phyloP scores from a whole-genome alignment of 176 grass and related monocot species.

The Neostapfia colusana region DNA sequence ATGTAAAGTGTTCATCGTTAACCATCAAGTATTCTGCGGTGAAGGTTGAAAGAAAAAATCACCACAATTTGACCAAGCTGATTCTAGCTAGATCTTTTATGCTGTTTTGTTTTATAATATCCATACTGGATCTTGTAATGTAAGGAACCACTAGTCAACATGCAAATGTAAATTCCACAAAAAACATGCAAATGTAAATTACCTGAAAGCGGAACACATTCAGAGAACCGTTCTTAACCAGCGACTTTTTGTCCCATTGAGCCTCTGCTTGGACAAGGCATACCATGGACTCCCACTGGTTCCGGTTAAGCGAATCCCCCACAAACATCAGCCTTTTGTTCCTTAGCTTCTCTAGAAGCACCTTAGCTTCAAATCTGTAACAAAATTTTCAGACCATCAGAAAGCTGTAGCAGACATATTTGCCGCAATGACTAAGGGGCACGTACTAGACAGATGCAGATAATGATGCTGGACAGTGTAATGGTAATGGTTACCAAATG shows the following conservation, averaged over 20 bases:
- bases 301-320: conserved; percentile 72
- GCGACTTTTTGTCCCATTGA: conserved; percentile 55
- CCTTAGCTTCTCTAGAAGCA: conserved; percentile 59
- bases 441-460: neutral
- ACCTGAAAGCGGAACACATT: conserved; percentile 68
- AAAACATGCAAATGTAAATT: neutral
- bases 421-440: neutral
- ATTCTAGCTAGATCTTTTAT: neutral
- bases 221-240: conserved; percentile 66
- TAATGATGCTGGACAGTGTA: neutral
- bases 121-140: too few relatives aligned
- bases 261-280: conserved; percentile 65
- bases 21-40: conserved; percentile 7
- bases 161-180: too few relatives aligned
- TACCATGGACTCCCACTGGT: conserved; percentile 87
- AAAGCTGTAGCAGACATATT: neutral
- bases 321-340: conserved; percentile 80
- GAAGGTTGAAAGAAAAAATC: neutral
- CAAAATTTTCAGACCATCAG: conserved; percentile 3
- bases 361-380: conserved; percentile 57
- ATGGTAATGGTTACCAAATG: neutral
- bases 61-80: neutral
- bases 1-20: conserved; percentile 13
- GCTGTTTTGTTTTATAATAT: neutral
- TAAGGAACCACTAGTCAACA: neutral